These are phyloP conservation scores for Penicillium bovifimosum DNA, from an alignment of 495 filamentous ascomycete genomes.

Conservation along the genomic window DNA sequence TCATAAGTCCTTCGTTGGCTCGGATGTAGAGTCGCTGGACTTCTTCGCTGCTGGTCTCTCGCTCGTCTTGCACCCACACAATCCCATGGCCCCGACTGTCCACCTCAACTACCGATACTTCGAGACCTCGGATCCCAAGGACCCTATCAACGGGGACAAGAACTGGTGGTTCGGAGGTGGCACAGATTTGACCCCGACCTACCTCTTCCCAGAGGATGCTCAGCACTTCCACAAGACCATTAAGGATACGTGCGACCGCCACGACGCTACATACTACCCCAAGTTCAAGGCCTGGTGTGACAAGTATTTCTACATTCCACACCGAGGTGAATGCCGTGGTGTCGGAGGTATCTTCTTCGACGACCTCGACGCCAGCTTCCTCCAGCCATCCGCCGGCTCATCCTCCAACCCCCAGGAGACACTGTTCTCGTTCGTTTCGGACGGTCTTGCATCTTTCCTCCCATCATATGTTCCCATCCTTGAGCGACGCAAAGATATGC, in stretches of 20 bases:
- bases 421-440: constrained; percentile 85
- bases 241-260: constrained; percentile 88
- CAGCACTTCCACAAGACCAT: constrained; percentile 93
- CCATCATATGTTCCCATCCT: constrained; percentile 91
- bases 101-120: constrained; percentile 99
- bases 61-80: constrained; percentile 84
- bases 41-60: constrained; percentile 96
- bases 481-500: constrained; percentile 81
- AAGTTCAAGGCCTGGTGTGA: constrained; percentile 99
- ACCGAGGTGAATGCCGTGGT: constrained; percentile 83
- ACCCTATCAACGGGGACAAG: constrained; percentile 61
- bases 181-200: constrained; percentile 87
- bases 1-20: constrained; percentile 78
- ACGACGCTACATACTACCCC: constrained; percentile 88
- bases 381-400: constrained; percentile 37
- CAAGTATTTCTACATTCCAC: constrained; percentile 90
- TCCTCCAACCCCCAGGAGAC: constrained; percentile 82
- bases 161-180: constrained; percentile 98
- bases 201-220: constrained; percentile 94
- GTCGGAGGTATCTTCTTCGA: constrained; percentile 99
- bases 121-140: constrained; percentile 65
- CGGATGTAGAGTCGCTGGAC: constrained; percentile 69
- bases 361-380: constrained; percentile 72
- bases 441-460: constrained; percentile 78
- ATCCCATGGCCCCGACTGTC: constrained; percentile 95